These are phyloP conservation scores for Eutypella sp. DNA, from an alignment of 2,329 filamentous ascomycete genomes.

Conservation along the genomic window DNA sequence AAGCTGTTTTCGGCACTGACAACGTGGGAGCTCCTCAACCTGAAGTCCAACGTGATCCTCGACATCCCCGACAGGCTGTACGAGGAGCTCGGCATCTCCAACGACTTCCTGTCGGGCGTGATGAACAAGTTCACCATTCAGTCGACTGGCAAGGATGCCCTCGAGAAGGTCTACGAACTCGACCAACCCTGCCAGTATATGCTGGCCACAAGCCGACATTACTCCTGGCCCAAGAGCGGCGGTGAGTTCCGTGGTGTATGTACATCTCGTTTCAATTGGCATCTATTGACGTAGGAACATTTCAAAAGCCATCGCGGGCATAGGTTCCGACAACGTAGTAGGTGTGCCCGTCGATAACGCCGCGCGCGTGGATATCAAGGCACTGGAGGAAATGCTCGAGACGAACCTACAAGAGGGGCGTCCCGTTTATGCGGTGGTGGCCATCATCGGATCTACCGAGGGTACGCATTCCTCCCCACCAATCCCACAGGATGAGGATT, in stretches of 20 bases:
- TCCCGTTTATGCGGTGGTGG: constrained; percentile 39
- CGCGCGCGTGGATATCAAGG: constrained; percentile 31
- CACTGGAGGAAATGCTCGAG: constrained; percentile 28
- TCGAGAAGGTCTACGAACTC: constrained; percentile 31
- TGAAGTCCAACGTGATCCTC: constrained; percentile 33
- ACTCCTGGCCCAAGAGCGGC: constrained; percentile 44
- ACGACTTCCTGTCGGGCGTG: constrained; percentile 27
- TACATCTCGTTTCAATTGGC: not conserved
- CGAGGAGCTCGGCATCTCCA: constrained; percentile 34
- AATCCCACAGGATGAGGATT: not conserved
- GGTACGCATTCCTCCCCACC: constrained; percentile 11
- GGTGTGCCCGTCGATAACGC: constrained; percentile 35
- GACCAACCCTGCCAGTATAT: constrained; percentile 30
- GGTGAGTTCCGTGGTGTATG: constrained; percentile 25
- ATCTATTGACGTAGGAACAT: too few species aligned
- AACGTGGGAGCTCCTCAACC: constrained; percentile 41
- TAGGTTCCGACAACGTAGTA: constrained; percentile 38
- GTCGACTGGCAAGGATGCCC: constrained; percentile 31
- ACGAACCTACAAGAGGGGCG: constrained; percentile 23
- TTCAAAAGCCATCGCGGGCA: constrained; percentile 33
- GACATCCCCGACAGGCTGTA: constrained; percentile 35
- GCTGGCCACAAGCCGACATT: constrained; percentile 38
- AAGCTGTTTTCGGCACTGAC: constrained; percentile 33
- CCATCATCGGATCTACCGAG: constrained; percentile 43
- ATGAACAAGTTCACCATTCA: constrained; percentile 33